phyloP scores from a whole-genome alignment of 352 stramenopile genomes.

The Phytophthora niederhauseri region DNA sequence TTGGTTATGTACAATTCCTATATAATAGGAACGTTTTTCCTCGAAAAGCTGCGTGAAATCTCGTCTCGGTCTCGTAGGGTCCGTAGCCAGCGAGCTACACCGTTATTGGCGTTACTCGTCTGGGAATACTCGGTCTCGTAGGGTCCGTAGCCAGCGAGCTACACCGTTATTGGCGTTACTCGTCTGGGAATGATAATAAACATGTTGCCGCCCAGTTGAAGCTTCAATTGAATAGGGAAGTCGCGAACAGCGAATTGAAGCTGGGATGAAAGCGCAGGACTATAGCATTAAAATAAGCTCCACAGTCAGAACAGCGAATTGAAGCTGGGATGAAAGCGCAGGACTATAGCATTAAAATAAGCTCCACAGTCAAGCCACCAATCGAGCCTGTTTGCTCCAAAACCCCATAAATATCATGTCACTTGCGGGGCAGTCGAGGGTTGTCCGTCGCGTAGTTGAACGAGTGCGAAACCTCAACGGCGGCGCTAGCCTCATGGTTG shows the following conservation, averaged over 20 bases:
- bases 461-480: not conserved
- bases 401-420: not conserved
- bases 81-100: too few relatives aligned
- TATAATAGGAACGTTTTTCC: too few relatives aligned
- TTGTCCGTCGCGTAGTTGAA: not conserved
- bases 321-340: not conserved
- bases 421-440: not conserved
- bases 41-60: too few relatives aligned
- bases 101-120: too few relatives aligned
- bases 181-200: not conserved
- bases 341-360: not conserved
- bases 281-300: not conserved
- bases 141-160: not conserved
- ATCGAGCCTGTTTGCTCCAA: not conserved
- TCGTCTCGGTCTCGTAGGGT: too few relatives aligned
- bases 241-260: not conserved
- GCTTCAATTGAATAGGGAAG: not conserved
- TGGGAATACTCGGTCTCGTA: not conserved
- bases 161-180: not conserved
- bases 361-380: not conserved
- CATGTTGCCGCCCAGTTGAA: not conserved
- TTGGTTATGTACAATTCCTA: too few relatives aligned
- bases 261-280: not conserved
- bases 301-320: not conserved
- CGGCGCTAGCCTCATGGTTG: not conserved